phyloP scores from a whole-genome alignment of 2,329 filamentous ascomycete genomes.

The Aspergillus amoenus region DNA sequence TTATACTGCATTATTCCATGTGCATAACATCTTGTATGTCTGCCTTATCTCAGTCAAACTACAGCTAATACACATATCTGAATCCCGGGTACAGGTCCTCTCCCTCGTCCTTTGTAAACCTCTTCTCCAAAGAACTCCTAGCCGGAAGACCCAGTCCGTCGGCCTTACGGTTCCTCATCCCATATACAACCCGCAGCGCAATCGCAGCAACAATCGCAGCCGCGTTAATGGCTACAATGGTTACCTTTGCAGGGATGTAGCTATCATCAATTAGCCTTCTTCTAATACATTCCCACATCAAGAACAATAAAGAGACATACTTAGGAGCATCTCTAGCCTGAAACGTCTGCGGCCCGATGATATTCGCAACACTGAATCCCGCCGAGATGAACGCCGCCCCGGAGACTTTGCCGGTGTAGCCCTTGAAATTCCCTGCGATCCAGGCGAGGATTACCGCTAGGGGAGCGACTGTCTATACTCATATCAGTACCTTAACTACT shows the following conservation, averaged over 20 bases:
- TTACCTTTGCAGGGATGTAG: conserved; percentile 37
- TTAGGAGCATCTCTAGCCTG: conserved; percentile 44
- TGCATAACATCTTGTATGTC: too few relatives aligned
- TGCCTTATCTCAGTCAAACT: too few relatives aligned
- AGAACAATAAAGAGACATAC: conserved; percentile 16
- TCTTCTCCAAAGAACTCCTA: conserved; percentile 20
- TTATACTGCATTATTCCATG: background rate
- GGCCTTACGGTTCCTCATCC: conserved; percentile 25
- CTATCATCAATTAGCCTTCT: too few relatives aligned
- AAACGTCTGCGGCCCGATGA: conserved; percentile 45
- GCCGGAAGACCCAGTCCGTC: conserved; percentile 23
- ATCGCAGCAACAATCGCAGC: conserved; percentile 28
- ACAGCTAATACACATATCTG: conserved; percentile 30
- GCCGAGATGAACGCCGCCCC: conserved; percentile 46
- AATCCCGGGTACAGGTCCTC: conserved; percentile 22
- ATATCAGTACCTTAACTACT: background rate
- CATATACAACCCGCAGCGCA: conserved; percentile 25
- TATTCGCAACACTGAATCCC: conserved; percentile 40
- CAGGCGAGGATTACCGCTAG: conserved; percentile 46
- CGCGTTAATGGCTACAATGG: conserved; percentile 36
- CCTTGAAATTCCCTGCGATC: conserved; percentile 49
- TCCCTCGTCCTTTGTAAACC: conserved; percentile 18
- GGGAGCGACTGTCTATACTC: conserved; percentile 37
- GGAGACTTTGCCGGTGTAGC: conserved; percentile 47
- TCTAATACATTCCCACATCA: too few relatives aligned